phyloP scores from a whole-genome alignment of 169 alveolate genomes.

The Theileria annulata region DNA sequence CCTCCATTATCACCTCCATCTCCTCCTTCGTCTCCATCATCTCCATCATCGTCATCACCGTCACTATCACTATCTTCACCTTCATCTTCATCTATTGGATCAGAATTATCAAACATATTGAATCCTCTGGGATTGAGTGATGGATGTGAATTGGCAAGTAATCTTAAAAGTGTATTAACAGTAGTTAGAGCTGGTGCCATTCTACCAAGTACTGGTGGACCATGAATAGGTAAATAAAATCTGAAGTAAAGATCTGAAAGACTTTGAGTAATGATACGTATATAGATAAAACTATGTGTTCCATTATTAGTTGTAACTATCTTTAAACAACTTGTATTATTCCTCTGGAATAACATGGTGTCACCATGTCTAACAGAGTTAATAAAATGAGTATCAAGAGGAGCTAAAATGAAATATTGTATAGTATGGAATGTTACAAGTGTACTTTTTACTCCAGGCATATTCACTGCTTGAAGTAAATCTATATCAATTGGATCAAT shows the following conservation, averaged over 20 bases:
- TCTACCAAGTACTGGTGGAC: not conserved
- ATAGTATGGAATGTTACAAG: not conserved
- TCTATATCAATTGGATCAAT: not conserved
- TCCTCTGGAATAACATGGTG: not conserved
- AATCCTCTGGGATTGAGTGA: not conserved
- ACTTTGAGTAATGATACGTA: not conserved
- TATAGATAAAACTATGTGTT: not conserved
- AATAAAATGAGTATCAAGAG: not conserved
- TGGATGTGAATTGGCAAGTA: not conserved
- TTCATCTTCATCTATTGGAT: not conserved
- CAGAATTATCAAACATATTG: not conserved
- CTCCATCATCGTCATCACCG: not conserved
- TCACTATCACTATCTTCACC: not conserved
- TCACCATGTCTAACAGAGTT: not conserved
- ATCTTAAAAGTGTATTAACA: not conserved
- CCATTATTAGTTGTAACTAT: not conserved
- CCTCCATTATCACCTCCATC: not conserved
- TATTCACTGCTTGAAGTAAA: not conserved
- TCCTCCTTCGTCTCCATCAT: not conserved
- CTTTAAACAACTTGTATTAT: not conserved
- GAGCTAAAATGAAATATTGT: not conserved
- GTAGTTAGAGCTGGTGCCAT: not conserved
- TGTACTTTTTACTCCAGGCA: not conserved
- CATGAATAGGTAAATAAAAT: not conserved
- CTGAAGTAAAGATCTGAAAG: not conserved